Conservation (phyloP, 78 protist genomes). For the Polysphondylium violaceum region DNA sequence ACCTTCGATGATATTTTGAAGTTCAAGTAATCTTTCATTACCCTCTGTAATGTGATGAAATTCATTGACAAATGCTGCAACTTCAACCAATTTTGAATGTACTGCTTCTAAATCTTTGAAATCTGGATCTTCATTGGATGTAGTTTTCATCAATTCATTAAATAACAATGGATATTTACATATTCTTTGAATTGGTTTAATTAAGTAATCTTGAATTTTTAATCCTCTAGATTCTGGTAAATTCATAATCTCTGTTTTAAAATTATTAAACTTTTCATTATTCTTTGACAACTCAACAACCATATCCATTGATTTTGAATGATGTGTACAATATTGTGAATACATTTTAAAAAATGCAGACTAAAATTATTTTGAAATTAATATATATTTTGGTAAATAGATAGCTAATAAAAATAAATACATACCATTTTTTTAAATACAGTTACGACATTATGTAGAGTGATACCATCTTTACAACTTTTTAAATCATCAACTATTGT, state of each 20-base stretch:
- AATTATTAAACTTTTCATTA: conserved; percentile 13
- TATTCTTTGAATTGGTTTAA: conserved; percentile 80
- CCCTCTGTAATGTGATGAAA: conserved; percentile 20
- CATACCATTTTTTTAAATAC: conserved; percentile 50
- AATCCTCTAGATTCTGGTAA: conserved; percentile 35
- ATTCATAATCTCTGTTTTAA: conserved; percentile 18
- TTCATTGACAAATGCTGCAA: conserved; percentile 72
- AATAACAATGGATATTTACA: conserved; percentile 82
- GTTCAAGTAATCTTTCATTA: conserved; percentile 15
- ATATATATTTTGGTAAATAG: neutral
- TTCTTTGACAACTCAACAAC: conserved; percentile 21
- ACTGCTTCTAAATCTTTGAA: conserved; percentile 21
- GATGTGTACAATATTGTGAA: conserved; percentile 76
- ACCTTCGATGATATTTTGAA: conserved; percentile 43
- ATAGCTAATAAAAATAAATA: neutral
- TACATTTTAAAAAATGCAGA: conserved; percentile 68
- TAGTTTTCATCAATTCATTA: conserved; percentile 44
- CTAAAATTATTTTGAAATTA: conserved; percentile 16
- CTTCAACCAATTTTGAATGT: conserved; percentile 23
- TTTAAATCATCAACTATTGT: conserved; percentile 36
- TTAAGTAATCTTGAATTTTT: conserved; percentile 57
- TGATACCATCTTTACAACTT: neutral
- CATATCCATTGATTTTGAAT: conserved; percentile 6
- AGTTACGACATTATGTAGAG: neutral
- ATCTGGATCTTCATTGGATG: conserved; percentile 21